Evolutionary conservation across 1,284 basidiomycete genomes (phyloP), one percentile per base, ranked within the genome.

Genomic region (Leccinum olivaceoglutinosum): DNA sequence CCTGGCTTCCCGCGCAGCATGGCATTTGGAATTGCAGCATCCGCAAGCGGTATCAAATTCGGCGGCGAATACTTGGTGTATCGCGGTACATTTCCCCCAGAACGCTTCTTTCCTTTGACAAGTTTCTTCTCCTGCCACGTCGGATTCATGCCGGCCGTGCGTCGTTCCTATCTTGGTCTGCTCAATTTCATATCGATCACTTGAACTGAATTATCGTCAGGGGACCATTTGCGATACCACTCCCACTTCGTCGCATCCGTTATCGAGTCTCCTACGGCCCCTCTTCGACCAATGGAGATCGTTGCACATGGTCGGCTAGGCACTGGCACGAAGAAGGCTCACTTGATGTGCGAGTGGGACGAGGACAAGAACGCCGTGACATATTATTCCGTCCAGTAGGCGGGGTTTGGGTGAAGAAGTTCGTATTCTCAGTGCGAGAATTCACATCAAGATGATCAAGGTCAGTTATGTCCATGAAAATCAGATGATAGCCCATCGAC

Each of bases 291-390:
- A 2, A 91, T 95, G 84, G 94, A 97, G 72, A 84, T 99, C 53
- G 90, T 99, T 18, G 95, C 96, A 0, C 95, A 94, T 73, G 97
- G 97, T 5, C 84, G 97, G 38, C 78, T 99, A 51, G 97, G 96
- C 0, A 99, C 97, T 1, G 96, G 93, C 1, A 98, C 97, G 4
- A 99, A 98, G 75, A 99, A 99, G 78, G 88, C 94, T 0, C 96
- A 98, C 74, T 76, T 99, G 36, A 74, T 99, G 6, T 97, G 94
- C 70, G 86, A 88, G 51, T 96, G 91, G 89, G 86, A 96, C 71
- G 86, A 92, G 59, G 81, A 82, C 54, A 84, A 80, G 70, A 80
- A 84, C 53, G 75, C 82, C 67, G 90, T 89, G 2, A 85, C 87
- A 7, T 94, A 90, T 78, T 85, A 91, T 64, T 92, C 90, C 63